These are phyloP conservation scores for Epichloe aotearoae DNA, from an alignment of 2,329 filamentous ascomycete species.

Conservation along the genomic window DNA sequence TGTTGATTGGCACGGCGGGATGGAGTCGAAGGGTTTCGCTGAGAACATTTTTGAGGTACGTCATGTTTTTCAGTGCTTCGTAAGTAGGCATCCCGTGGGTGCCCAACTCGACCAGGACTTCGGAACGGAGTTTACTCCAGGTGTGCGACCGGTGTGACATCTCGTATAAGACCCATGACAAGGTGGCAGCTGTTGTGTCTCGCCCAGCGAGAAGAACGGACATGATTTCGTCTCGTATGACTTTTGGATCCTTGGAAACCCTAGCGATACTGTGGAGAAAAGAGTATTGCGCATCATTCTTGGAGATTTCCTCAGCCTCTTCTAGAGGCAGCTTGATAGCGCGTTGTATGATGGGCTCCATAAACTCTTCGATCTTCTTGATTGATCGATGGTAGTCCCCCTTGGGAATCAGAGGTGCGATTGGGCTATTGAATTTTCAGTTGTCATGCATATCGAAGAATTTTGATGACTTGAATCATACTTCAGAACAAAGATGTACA, in stretches of 20 bases:
- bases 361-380: constrained; percentile 52
- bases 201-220: constrained; percentile 68
- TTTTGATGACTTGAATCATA: constrained; percentile 11
- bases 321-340: constrained; percentile 47
- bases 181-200: constrained; percentile 72
- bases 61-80: constrained; percentile 75
- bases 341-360: constrained; percentile 55
- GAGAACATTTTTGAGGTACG: constrained; percentile 60
- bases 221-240: constrained; percentile 65
- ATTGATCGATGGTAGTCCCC: constrained; percentile 49
- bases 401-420: constrained; percentile 45
- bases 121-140: constrained; percentile 53
- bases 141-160: constrained; percentile 56
- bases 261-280: constrained; percentile 66
- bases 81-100: constrained; percentile 52
- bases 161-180: constrained; percentile 76
- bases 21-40: constrained; percentile 69
- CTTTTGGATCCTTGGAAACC: constrained; percentile 47
- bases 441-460: background rate
- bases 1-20: constrained; percentile 66
- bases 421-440: constrained; percentile 30
- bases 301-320: constrained; percentile 57
- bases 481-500: constrained; percentile 40
- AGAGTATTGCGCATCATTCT: constrained; percentile 52
- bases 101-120: constrained; percentile 58